These are phyloP conservation scores for Lactifluus rugatus DNA, from an alignment of 768 basidiomycete species.

Conservation along the genomic window DNA sequence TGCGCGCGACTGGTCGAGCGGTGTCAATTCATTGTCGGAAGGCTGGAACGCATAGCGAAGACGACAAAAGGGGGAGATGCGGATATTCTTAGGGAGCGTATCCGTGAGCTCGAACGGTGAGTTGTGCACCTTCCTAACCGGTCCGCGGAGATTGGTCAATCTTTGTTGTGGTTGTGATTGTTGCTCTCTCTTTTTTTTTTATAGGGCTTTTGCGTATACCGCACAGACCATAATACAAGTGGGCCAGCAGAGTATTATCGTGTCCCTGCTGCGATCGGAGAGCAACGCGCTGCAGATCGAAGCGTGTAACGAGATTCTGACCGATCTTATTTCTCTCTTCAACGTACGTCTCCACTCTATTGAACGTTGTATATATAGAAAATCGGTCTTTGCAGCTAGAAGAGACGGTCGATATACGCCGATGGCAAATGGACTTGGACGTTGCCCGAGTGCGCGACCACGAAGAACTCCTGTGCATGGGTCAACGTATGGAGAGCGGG, in stretches of 20 bases:
- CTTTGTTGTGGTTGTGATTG: too few species aligned
- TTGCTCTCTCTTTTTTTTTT: too few species aligned
- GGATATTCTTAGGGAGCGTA: conserved; percentile 4
- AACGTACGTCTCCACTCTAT: conserved; percentile 2
- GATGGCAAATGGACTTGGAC: conserved; percentile 14
- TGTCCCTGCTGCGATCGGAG: conserved; percentile 15
- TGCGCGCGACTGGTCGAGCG: conserved; percentile 20
- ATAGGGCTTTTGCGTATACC: conserved; percentile 13
- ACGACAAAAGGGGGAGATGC: neutral
- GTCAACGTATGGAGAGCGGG: conserved; percentile 11
- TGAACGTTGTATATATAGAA: too few species aligned
- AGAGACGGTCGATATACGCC: conserved; percentile 10
- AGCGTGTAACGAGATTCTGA: conserved; percentile 16
- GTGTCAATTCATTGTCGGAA: conserved; percentile 15
- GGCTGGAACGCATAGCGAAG: conserved; percentile 10
- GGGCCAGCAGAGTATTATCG: conserved; percentile 15
- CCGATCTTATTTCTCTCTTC: conserved; percentile 16
- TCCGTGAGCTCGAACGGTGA: conserved; percentile 13
- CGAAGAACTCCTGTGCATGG: conserved; percentile 10
- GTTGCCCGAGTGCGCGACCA: conserved; percentile 13
- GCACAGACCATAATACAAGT: conserved; percentile 13
- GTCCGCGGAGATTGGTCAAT: too few species aligned
- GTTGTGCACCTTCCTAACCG: neutral
- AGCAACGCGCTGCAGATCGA: conserved; percentile 15
- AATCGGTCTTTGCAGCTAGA: conserved; percentile 6